Evolutionary conservation across 176 grass and related monocot species (phyloP).

Genomic region (Oryza brachyantha): DNA sequence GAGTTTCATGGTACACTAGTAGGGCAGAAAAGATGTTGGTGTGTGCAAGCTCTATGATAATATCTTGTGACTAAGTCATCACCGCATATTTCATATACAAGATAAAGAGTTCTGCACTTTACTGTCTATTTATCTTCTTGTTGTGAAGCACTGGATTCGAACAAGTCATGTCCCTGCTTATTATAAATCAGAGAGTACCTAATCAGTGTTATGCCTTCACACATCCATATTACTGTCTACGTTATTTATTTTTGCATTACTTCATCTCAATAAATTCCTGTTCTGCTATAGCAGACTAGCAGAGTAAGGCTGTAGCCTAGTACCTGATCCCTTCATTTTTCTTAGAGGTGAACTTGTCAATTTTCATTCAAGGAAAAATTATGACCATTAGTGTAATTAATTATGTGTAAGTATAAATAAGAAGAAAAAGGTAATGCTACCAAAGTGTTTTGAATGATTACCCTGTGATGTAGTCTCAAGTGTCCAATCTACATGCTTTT

Average conservation of each 20-base stretch:
- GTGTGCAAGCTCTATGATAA: neutral
- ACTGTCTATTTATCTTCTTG: neutral
- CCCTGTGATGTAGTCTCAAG: no score
- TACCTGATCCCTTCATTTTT: no score
- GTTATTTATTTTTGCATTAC: no score
- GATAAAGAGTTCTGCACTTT: neutral
- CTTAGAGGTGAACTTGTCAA: no score
- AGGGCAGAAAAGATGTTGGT: neutral
- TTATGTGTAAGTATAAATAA: no score
- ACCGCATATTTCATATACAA: neutral
- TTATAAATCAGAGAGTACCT: neutral
- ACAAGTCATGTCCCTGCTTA: neutral
- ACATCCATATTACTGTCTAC: neutral
- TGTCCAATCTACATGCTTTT: no score
- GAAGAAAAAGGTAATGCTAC: no score
- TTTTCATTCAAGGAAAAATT: no score
- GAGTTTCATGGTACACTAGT: neutral
- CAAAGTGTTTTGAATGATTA: no score
- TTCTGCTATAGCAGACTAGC: neutral
- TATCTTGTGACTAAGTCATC: neutral
- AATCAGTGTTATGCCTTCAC: neutral
- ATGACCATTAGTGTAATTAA: no score
- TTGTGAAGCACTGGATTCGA: neutral
- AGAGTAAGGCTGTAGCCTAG: no score
- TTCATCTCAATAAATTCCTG: neutral